Evolutionary conservation across 208 protist species (phyloP).

Genomic region (Leptomonas pyrrhocoris): DNA sequence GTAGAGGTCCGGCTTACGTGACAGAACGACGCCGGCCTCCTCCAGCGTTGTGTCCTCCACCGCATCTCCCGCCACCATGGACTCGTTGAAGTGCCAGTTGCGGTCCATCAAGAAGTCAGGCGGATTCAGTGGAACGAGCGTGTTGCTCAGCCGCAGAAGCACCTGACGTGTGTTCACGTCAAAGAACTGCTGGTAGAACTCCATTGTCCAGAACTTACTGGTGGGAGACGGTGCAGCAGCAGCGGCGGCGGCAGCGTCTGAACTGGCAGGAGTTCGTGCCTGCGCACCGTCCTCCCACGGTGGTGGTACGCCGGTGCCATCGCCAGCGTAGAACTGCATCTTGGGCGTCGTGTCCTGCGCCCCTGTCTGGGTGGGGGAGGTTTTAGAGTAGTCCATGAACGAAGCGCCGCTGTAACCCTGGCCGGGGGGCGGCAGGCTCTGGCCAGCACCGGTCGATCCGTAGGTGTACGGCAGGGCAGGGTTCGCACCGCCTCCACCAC

Average conservation of each 20-base stretch:
- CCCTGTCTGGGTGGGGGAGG: conserved; percentile 9
- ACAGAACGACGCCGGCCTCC: conserved; percentile 54
- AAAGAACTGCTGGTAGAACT: conserved; percentile 92
- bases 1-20: conserved; percentile 83
- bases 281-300: conserved; percentile 2
- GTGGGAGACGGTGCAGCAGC: conserved; percentile 20
- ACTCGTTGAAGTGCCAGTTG: conserved; percentile 67
- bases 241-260: neutral
- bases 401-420: conserved; percentile 4
- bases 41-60: conserved; percentile 31
- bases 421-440: neutral
- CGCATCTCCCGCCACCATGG: conserved; percentile 1
- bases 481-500: too few relatives aligned
- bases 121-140: conserved; percentile 67
- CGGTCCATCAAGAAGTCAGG: conserved; percentile 84
- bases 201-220: conserved; percentile 80
- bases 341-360: conserved; percentile 8
- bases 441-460: conserved; percentile 7
- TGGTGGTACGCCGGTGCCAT: conserved; percentile 1
- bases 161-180: conserved; percentile 88
- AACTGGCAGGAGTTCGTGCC: neutral
- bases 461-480: conserved; percentile 6
- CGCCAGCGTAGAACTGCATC: conserved; percentile 20
- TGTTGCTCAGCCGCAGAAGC: conserved; percentile 71
- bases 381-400: conserved; percentile 20